Evolutionary conservation across 192 early-diverging fungal species (phyloP).

Genomic region (Backusella macrospora): DNA sequence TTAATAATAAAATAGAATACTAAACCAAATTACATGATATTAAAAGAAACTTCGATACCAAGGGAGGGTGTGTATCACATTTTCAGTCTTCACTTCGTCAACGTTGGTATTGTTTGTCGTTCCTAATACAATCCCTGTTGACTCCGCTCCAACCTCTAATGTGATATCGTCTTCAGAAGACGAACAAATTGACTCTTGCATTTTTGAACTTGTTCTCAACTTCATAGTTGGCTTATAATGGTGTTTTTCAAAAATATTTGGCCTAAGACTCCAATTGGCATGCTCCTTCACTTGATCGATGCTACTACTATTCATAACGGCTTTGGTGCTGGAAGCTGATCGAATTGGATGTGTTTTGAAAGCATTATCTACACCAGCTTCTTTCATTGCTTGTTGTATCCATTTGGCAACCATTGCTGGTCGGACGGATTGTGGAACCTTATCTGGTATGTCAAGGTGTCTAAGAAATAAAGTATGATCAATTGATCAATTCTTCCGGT

Average conservation of each 20-base stretch:
- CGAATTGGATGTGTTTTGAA: background rate
- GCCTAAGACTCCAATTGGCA: background rate
- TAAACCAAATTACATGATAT: too few species aligned
- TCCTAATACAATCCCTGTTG: conserved; percentile 8
- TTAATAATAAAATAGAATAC: too few species aligned
- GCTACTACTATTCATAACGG: too few species aligned
- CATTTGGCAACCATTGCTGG: background rate
- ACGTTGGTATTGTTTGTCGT: conserved; percentile 21
- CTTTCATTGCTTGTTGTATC: background rate
- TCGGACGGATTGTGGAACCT: too few species aligned
- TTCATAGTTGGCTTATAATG: background rate
- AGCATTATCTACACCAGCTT: background rate
- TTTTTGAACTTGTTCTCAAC: too few species aligned
- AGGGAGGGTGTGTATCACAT: conserved; percentile 5
- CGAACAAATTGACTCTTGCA: too few species aligned
- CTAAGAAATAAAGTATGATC: too few species aligned
- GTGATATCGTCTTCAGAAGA: background rate
- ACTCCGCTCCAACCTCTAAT: background rate
- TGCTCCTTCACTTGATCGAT: background rate
- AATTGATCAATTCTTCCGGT: too few species aligned
- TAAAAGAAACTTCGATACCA: background rate
- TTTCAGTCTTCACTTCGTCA: conserved; percentile 19
- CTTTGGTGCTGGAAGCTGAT: too few species aligned
- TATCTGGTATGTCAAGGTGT: too few species aligned
- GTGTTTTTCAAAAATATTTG: background rate